Base-by-base conservation (phyloP, 2,329 filamentous ascomycete genomes). In the Grosmannia serpens region DNA sequence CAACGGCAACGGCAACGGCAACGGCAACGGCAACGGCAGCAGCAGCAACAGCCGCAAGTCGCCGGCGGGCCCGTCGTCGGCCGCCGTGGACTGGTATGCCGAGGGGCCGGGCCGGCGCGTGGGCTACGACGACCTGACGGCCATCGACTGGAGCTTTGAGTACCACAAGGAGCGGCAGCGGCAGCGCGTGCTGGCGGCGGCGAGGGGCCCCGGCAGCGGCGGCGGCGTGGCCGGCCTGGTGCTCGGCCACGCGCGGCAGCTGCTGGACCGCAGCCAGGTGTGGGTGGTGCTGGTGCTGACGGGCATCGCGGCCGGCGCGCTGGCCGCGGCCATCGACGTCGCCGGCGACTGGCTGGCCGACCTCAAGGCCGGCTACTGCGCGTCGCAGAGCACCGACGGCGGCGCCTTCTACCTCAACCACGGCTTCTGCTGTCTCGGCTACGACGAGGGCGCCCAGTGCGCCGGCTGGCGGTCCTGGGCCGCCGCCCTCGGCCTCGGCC, bases 81-180 rank as follows among this genome's bases (percentile, higher is more conserved):
- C 51, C 9, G 71, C 78, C 4, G 70, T 79, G 52, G 92, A 97
- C 71, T 97, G 92, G 92, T 88, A 95, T 69, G 38, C 60, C 5
- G 92, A 96, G 71, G 91, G 90, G 1, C 91, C 89, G 0, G 91
- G 91, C 1, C 83, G 90, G 57, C 84, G 94, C 67, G 91, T 96
- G 44, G 92, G 89, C 58, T 99, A 99, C 74, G 92, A 96, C 68
- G 88, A 99, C 73, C 78, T 96, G 70, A 96, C 92, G 20, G 92
- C 94, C 60, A 99, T 99, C 70, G 94, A 99, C 75, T 99, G 94
- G 94, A 97, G 97, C 69, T 97, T 96, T 67, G 94, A 99, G 72
- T 96, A 97, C 69, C 94, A 89, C 56, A 96, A 96, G 71, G 94
- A 99, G 74, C 84, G 94, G 24, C 90, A 95, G 70, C 84, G 94